Base-by-base conservation (phyloP, 495 filamentous ascomycete species). In the Bombardia bombarda region DNA sequence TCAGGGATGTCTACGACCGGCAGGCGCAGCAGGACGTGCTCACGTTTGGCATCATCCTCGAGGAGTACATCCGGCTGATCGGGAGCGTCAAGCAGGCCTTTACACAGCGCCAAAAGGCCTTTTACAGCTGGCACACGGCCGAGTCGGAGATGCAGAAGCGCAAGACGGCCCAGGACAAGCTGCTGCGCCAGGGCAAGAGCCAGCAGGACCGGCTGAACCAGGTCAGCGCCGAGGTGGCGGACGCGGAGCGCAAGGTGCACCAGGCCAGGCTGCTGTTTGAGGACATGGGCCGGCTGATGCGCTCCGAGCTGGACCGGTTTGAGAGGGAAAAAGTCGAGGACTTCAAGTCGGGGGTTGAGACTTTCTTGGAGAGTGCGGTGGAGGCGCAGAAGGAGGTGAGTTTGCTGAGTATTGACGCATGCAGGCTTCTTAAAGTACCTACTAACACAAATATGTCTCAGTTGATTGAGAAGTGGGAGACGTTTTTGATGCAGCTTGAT, bases 401-500 rank as follows among this genome's bases (percentile, higher is more conserved):
- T 48, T 2, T 24, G 23, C 49, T 61, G 37, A 57, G 40, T 28
- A 7, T 22, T 30, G 13, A n/a, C 16, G 19, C 8, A 20, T 37
- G 9, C 26, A 3, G 37, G 1, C 8, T 23, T 6, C 31, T 26
- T 42, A 32, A 44, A 32, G 1, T 16, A 13, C 26, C 14, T 38
- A 5, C 8, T 18, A 32, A 32, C 31, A 12, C 17, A 16, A n/a
- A 14, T 17, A 7, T 32, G 16, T n/a, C 39, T 14, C 53, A 98
- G 92, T 74, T 98, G 53, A 98, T 98, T 52, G 92, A 98, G 61
- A 77, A 96, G 24, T 98, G 92, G 92, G 92, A 98, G 62, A 96
- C 92, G 2, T 98, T 93, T 72, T 72, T 98, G 7, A 77, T 96
- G 73, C 90, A 94, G 57, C 72, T 98, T 9, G 93, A 97, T 55